Base-by-base conservation (phyloP, 2,329 filamentous ascomycete species). In the Didymella segeticola region DNA sequence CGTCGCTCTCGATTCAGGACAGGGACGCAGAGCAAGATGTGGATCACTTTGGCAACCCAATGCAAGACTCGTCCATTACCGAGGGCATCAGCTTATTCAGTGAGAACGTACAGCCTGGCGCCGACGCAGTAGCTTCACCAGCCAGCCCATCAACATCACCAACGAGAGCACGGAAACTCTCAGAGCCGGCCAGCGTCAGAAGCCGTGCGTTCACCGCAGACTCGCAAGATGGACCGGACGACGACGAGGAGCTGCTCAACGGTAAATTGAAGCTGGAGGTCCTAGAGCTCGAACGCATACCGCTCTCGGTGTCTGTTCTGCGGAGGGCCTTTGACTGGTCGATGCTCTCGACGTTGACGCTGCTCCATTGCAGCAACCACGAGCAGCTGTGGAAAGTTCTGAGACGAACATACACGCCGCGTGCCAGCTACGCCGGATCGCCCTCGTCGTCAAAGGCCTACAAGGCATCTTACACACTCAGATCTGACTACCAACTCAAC, bases 341-440 rank as follows among this genome's bases (percentile, higher is more conserved):
- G 1, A 79, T 82, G 9, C 73, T 95, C 46, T 89, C 86, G 2
- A 88, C 80, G 14, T 75, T 95, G 43, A 93, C 91, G 0, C 82
- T 95, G 17, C 82, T 95, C 38, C 82, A 88, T 57, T 95, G 90
- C 68, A 79, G 82, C 27, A 84, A 89, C 46, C 86, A 91, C 66
- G 89, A 93, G 55, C 82, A 83, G 51, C 78, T 95, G 2, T 95
- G 90, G 90, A 88, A 86, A 65, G 83, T 86, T 46, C 79, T 95
- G 12, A 84, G 86, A 43, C 82, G 84, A 53, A 83, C 70, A 17
- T 79, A 77, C 52, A 75, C 76, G 7, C 78, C 78, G 8, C 69
- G 69, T 15, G 41, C 64, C 14, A 52, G 63, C 12, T 69, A 72
- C 34, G 62, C 67, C n/a, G 68, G 68, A n/a, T 71, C 71, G 7